Percentiles rank a stretch among this genome's conserved stretches.
Conservation (phyloP, 208 protist species). For the Leishmania amazonensis region DNA sequence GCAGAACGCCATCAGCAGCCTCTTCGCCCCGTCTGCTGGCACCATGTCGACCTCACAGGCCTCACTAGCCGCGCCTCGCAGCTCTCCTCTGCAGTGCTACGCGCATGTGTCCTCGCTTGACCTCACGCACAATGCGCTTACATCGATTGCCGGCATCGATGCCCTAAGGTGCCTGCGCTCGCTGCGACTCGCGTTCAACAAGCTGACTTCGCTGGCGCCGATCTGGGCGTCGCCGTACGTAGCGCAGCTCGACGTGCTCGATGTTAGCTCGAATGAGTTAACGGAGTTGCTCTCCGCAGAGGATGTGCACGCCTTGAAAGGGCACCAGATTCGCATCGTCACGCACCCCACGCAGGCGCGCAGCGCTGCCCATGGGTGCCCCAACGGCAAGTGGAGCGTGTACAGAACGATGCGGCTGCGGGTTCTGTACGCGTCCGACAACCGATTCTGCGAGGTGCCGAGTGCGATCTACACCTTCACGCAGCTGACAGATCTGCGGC, state of each 20-base stretch:
- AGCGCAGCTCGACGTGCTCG: constrained; percentile 56
- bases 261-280: constrained; percentile 64
- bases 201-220: constrained; percentile 45
- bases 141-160: constrained; percentile 53
- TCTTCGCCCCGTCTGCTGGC: constrained; percentile 11
- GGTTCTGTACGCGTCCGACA: constrained; percentile 53
- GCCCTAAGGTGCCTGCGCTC: constrained; percentile 46
- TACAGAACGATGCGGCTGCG: constrained; percentile 36
- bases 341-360: constrained; percentile 21
- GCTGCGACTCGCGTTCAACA: constrained; percentile 61
- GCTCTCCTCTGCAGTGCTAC: constrained; percentile 37
- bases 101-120: constrained; percentile 52
- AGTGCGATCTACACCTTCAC: constrained; percentile 33
- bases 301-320: constrained; percentile 24
- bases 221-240: constrained; percentile 47
- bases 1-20: constrained; percentile 35
- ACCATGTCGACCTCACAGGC: not conserved
- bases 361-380: not conserved
- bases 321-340: constrained; percentile 11
- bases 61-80: constrained; percentile 8
- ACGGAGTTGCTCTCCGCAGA: constrained; percentile 31
- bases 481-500: constrained; percentile 45
- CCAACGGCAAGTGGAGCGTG: constrained; percentile 7
- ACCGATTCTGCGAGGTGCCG: constrained; percentile 34
- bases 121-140: constrained; percentile 57